phyloP scores from a whole-genome alignment of 352 stramenopile genomes.

The Pythium guiyangense region DNA sequence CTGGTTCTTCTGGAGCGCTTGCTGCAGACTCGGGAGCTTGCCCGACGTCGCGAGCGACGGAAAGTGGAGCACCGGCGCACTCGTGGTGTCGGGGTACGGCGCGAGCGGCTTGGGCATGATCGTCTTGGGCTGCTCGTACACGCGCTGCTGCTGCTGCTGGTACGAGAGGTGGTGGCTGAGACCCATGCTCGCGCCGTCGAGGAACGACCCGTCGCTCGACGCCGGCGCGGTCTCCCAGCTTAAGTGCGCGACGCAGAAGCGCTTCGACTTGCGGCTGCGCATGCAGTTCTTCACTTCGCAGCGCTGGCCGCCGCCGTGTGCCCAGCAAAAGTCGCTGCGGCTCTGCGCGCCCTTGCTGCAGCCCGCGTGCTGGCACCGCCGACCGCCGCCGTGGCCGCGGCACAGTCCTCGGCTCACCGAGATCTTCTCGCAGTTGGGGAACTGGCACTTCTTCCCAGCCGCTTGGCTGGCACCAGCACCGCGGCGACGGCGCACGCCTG shows the following conservation, averaged over 20 bases:
- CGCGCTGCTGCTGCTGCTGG: no score
- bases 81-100: not conserved
- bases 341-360: constrained; percentile 58
- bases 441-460: constrained; percentile 57
- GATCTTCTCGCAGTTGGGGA: constrained; percentile 50
- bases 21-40: constrained; percentile 37
- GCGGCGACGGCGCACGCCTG: constrained; percentile 21
- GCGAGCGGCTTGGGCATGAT: constrained; percentile 21
- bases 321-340: constrained; percentile 57
- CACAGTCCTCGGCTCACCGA: constrained; percentile 55
- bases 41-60: constrained; percentile 9
- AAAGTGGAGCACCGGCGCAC: constrained; percentile 2
- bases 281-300: constrained; percentile 57
- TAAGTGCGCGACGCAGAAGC: constrained; percentile 56
- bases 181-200: not conserved
- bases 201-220: not conserved
- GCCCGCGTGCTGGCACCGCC: constrained; percentile 39
- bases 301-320: constrained; percentile 56
- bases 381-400: constrained; percentile 52
- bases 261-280: constrained; percentile 56
- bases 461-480: constrained; percentile 21
- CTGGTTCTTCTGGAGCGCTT: constrained; percentile 36
- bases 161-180: no score
- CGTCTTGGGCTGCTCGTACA: constrained; percentile 19
- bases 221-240: constrained; percentile 25